Evolutionary conservation across 345 rosid genomes (phyloP), one percentile per base, ranked within the genome.

Genomic region (Noccaea caerulescens): DNA sequence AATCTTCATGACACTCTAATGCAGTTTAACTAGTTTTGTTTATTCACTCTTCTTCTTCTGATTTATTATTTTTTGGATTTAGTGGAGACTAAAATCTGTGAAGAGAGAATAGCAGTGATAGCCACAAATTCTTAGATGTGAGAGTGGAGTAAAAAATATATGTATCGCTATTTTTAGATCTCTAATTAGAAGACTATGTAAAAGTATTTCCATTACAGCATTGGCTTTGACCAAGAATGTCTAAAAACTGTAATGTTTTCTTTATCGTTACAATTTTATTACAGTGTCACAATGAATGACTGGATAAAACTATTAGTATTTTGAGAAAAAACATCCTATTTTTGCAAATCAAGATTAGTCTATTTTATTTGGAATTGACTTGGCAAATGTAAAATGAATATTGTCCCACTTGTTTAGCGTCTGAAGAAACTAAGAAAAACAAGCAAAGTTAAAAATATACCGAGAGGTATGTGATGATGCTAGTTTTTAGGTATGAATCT

Each of bases 1-100:
- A 52, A 8, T 76, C 38, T 59, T 74, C 91, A 83, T 87, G 46
- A 68, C 71, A 76, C 63, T 55, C 56, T 13, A 52, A 53, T 58
- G 51, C 39, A 53, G 51, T 51, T 45, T 27, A 27, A 3, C 4
- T 64, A 46, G 57, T 20, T 53, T 44, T 25, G 47, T 59, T 23
- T 51, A 32, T 6, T 32, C 78, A 59, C 49, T 51, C 72, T 73
- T 38, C 56, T 72, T 65, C 4, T 37, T 4, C 23, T 61, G 25
- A 59, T 41, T 3, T 6, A 36, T 43, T 25, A 7, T 42, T 44
- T 32, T 57, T 69, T 41, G 32, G 43, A 53, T 61, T 76, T 69
- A 41, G 20, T 49, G n/a, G 34, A 30, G 67, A 50, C 30, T 25
- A 5, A 13, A 68, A 37, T 59, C 14, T 23, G 66, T 16, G 25